Evolutionary conservation across 495 filamentous ascomycete species (phyloP).

Genomic region (Aspergillus saccharolyticus): DNA sequence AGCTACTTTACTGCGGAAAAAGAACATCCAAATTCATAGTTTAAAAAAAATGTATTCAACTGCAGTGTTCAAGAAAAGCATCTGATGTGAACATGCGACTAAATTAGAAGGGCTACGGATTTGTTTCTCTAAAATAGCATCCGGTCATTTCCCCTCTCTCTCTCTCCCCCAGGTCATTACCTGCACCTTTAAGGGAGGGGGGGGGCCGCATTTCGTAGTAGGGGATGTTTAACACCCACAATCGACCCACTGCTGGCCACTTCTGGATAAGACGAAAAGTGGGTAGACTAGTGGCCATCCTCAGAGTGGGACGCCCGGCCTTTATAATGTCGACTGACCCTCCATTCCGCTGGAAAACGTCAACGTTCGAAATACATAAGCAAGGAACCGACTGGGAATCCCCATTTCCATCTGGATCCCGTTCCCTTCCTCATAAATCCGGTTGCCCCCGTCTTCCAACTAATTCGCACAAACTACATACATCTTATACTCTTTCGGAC

Average conservation of each 20-base stretch:
- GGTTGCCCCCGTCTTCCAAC: background rate
- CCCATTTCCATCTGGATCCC: conserved; percentile 12
- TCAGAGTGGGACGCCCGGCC: conserved; percentile 27
- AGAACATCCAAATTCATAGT: background rate
- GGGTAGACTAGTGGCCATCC: conserved; percentile 27
- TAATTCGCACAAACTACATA: background rate
- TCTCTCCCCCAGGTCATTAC: conserved; percentile 18
- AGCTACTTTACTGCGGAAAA: background rate
- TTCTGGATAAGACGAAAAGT: conserved; percentile 32
- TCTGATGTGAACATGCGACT: background rate
- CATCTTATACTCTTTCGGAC: conserved; percentile 5
- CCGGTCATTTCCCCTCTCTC: conserved; percentile 1
- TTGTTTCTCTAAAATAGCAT: background rate
- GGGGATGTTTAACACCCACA: conserved; percentile 36
- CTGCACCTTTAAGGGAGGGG: conserved; percentile 1
- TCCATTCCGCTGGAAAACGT: conserved; percentile 10
- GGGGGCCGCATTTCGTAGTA: conserved; percentile 4
- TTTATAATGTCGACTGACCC: conserved; percentile 35
- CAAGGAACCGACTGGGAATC: conserved; percentile 6
- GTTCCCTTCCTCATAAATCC: conserved; percentile 11
- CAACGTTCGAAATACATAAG: conserved; percentile 5
- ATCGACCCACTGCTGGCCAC: conserved; percentile 33
- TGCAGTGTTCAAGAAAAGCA: background rate
- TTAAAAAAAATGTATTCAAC: background rate
- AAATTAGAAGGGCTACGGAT: background rate